Conservation (phyloP, 2,329 filamentous ascomycete species). For the Alternaria hordeiaustralica region DNA sequence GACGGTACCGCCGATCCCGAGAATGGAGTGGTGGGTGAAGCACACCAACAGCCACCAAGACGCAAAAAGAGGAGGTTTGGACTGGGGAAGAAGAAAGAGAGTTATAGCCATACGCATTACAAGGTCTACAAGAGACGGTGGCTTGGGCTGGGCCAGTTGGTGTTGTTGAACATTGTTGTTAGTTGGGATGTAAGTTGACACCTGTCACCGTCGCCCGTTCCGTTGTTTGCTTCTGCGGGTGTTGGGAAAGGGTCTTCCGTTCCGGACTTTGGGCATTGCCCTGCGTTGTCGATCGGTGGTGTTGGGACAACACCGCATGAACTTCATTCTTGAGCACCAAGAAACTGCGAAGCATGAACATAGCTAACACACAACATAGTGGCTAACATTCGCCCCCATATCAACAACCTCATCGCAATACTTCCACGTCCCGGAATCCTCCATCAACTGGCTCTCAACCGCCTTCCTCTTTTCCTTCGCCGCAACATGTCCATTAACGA, state of each 20-base stretch:
- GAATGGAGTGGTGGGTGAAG: not conserved
- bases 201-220: not conserved
- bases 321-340: not conserved
- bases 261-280: not conserved
- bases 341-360: not conserved
- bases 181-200: conserved; percentile 85
- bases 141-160: conserved; percentile 84
- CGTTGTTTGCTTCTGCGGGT: not conserved
- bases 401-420: conserved; percentile 75
- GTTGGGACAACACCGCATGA: not conserved
- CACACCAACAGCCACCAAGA: not conserved
- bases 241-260: not conserved
- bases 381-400: conserved; percentile 90
- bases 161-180: conserved; percentile 88
- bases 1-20: not conserved
- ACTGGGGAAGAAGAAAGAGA: conserved; percentile 20
- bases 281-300: not conserved
- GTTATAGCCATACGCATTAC: conserved; percentile 44
- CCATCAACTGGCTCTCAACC: conserved; percentile 93
- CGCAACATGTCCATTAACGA: conserved; percentile 69
- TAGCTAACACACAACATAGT: conserved; percentile 59
- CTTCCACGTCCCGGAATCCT: conserved; percentile 75
- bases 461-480: conserved; percentile 87
- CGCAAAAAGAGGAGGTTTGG: conserved; percentile 2
- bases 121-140: conserved; percentile 83